phyloP scores from a whole-genome alignment of 345 rosid genomes.

The Ceriops decandra region DNA sequence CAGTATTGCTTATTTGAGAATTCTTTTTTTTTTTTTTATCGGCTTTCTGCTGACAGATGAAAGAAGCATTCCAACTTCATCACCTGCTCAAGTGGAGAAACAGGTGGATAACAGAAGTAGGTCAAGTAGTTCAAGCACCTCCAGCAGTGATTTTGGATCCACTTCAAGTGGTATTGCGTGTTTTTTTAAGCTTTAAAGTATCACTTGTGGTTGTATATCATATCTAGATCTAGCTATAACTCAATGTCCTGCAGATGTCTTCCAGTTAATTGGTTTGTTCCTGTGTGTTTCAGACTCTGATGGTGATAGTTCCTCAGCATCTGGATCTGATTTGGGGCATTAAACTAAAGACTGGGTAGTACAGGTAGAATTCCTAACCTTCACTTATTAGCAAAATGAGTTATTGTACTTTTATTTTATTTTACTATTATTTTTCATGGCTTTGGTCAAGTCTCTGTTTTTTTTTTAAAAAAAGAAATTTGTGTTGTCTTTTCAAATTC shows the following conservation, averaged over 20 bases:
- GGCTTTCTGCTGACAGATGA: conserved; percentile 38
- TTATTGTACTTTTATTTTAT: neutral
- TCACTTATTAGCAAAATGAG: neutral
- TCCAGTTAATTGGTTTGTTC: neutral
- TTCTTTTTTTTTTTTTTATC: neutral
- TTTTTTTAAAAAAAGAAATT: too few relatives aligned
- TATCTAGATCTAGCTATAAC: neutral
- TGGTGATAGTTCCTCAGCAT: conserved; percentile 81
- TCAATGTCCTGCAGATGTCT: neutral
- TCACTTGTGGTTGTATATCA: neutral
- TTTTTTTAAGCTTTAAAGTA: neutral
- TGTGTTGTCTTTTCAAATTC: too few relatives aligned
- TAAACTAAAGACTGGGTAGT: conserved; percentile 31
- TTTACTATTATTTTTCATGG: neutral
- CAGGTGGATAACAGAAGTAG: conserved; percentile 60
- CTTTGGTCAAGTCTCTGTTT: neutral
- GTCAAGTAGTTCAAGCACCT: conserved; percentile 95
- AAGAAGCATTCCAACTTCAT: conserved; percentile 45
- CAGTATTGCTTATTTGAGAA: conserved; percentile 10
- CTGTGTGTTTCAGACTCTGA: conserved; percentile 64
- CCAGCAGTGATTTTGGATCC: conserved; percentile 95
- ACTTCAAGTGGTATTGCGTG: conserved; percentile 76
- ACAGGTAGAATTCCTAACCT: conserved; percentile 23
- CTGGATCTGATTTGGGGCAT: conserved; percentile 75
- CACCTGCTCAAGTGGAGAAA: conserved; percentile 53